Evolutionary conservation across 441 rosid species (phyloP).

Genomic region (Hypseocharis bilobata): DNA sequence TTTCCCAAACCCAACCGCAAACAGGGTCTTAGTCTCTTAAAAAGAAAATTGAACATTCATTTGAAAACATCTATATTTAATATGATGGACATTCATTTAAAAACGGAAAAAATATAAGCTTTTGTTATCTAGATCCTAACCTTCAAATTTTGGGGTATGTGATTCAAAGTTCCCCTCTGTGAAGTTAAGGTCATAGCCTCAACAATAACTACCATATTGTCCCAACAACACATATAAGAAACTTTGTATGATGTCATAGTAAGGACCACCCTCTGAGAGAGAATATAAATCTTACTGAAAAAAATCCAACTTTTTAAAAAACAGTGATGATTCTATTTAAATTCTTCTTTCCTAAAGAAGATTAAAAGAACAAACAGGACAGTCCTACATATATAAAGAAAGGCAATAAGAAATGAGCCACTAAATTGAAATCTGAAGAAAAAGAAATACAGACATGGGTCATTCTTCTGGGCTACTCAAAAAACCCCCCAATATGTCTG

Average conservation of each 20-base stretch:
- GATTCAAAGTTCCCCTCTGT: neutral
- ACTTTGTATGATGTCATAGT: neutral
- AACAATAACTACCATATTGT: neutral
- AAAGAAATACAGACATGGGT: slow-evolving; percentile 16
- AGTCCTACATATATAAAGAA: slow-evolving; percentile 4
- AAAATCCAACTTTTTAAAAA: neutral
- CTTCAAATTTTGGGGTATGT: neutral
- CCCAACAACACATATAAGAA: neutral
- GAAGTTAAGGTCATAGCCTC: neutral
- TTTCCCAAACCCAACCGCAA: no score
- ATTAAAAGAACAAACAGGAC: slow-evolving; percentile 9
- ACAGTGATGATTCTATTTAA: slow-evolving; percentile 1
- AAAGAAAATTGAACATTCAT: no score
- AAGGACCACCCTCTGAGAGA: neutral
- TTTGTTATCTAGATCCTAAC: no score
- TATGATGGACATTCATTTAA: no score
- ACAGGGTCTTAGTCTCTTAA: no score
- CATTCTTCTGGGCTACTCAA: slow-evolving; percentile 16
- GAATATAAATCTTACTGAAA: neutral
- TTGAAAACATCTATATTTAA: no score
- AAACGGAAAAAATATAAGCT: no score
- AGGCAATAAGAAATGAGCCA: slow-evolving; percentile 21
- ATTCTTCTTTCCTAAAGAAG: neutral
- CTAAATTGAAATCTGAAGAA: slow-evolving; percentile 8
- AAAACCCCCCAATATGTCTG: slow-evolving; percentile 18